phyloP scores from a whole-genome alignment of 2,329 filamentous ascomycete genomes.

The Colletotrichum salicis region DNA sequence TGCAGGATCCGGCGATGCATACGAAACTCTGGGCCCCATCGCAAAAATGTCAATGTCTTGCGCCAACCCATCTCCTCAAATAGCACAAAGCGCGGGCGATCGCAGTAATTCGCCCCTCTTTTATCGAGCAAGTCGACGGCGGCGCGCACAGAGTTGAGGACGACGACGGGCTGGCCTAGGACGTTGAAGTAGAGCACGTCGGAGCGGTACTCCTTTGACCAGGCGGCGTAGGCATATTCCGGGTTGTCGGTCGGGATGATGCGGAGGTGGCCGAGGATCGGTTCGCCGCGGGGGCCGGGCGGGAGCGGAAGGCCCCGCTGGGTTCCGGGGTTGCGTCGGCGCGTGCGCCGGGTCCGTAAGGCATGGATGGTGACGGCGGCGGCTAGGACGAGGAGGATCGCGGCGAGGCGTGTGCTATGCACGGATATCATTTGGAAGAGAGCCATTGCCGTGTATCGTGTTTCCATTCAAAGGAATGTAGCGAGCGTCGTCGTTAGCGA shows the following conservation, averaged over 20 bases:
- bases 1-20: slow-evolving; percentile 57
- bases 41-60: slow-evolving; percentile 56
- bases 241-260: slow-evolving; percentile 51
- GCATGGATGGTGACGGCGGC: background rate
- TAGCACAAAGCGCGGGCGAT: slow-evolving; percentile 55
- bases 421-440: background rate
- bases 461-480: background rate
- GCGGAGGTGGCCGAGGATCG: slow-evolving; percentile 55
- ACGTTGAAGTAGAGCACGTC: slow-evolving; percentile 44
- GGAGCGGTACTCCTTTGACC: slow-evolving; percentile 61
- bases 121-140: slow-evolving; percentile 57
- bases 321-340: background rate
- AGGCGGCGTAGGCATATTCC: slow-evolving; percentile 44
- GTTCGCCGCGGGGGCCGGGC: slow-evolving; percentile 47
- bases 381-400: slow-evolving; percentile 22
- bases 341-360: background rate
- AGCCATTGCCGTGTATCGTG: background rate
- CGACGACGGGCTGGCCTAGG: slow-evolving; percentile 48
- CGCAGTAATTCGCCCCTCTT: slow-evolving; percentile 55
- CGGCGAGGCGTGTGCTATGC: slow-evolving; percentile 3
- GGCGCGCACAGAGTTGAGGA: slow-evolving; percentile 55
- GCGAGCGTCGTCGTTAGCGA: background rate
- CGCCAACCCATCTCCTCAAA: slow-evolving; percentile 58
- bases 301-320: slow-evolving; percentile 40
- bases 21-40: slow-evolving; percentile 53